Percentiles rank a stretch among this genome's conserved stretches.
These are phyloP conservation scores for Thalassiosira sp. DNA, from an alignment of 352 stramenopile genomes.

Conservation along the genomic window DNA sequence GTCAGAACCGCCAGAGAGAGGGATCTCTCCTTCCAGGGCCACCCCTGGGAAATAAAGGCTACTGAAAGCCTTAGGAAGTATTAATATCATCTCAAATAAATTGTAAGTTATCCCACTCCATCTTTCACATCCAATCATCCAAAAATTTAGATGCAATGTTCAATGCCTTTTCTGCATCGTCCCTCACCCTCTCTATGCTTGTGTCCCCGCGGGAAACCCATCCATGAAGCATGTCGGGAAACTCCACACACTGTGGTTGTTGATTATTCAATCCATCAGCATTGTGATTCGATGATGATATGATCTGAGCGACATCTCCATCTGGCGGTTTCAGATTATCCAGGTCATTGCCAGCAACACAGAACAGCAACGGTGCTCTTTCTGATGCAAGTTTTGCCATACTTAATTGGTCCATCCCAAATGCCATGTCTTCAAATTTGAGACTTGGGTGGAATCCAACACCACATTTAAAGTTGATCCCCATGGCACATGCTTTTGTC, in stretches of 20 bases:
- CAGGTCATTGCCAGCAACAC: slow-evolving; percentile 52
- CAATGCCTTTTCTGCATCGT: slow-evolving; percentile 42
- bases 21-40: not conserved
- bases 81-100: no score
- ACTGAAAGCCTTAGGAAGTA: slow-evolving; percentile 2
- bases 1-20: not conserved
- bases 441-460: slow-evolving; percentile 52
- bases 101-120: no score
- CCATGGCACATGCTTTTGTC: slow-evolving; percentile 33
- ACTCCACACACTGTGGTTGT: slow-evolving; percentile 37
- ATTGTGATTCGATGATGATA: slow-evolving; percentile 19
- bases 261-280: not conserved
- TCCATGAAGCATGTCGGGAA: slow-evolving; percentile 58
- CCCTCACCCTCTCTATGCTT: slow-evolving; percentile 24
- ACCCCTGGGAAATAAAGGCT: not conserved
- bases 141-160: slow-evolving; percentile 45
- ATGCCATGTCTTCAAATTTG: slow-evolving; percentile 43
- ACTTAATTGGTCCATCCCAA: slow-evolving; percentile 26
- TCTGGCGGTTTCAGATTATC: slow-evolving; percentile 45
- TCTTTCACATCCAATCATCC: slow-evolving; percentile 40
- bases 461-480: slow-evolving; percentile 27
- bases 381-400: slow-evolving; percentile 22
- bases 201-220: slow-evolving; percentile 55
- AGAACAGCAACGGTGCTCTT: slow-evolving; percentile 35
- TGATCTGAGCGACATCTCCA: slow-evolving; percentile 27